Evolutionary conservation across 352 stramenopile genomes (phyloP), one percentile per base, ranked within the genome.

Genomic region (Pythium guiyangense): DNA sequence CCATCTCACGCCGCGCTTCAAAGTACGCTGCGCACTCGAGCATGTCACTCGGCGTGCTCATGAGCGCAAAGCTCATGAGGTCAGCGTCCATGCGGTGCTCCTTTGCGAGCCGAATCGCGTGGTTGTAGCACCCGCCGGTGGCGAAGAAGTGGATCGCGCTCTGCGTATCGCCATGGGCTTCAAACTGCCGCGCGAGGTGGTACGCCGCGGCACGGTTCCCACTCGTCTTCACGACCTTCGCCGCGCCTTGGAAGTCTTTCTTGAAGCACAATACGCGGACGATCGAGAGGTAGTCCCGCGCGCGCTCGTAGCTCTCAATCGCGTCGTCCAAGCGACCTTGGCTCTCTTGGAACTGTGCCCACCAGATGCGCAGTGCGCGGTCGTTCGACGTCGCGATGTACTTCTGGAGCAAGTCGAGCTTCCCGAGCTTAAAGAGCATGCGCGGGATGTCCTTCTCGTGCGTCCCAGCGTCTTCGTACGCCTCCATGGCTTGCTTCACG

Each of bases 91-190:
- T 73, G 20, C 84, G 74, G 61, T 96, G 74, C 44, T 94, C 79
- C 54, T 95, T 96, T 1, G 92, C 90, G 22, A 98, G 64, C 6
- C 93, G 84, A 55, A 98, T 97, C 1, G 94, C 93, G 64, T 98
- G 93, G 59, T 97, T 96, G 73, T 97, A 98, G 54, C 91, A 92
- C 5, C 84, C 81, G 12, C 86, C 89, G 11, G 71, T 75, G 0
- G 81, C 87, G 62, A 95, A 98, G 57, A 97, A 97, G 54, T 92
- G 79, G 18, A 98, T 96, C 0, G 95, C 94, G 39, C 90, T 86
- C 18, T 76, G 71, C 31, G 89, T 76, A n/a, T 97, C 84, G 22
- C 86, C 86, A 45, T 79, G 70, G 2, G 71, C 70, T 62, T 97
- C 89, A 46, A 96, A 89, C 57, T 97, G 87, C 12, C 88, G 71